Percentiles rank a stretch among this genome's conserved stretches.
phyloP scores from a whole-genome alignment of 2,329 filamentous ascomycete species.

The Fusarium sp. region DNA sequence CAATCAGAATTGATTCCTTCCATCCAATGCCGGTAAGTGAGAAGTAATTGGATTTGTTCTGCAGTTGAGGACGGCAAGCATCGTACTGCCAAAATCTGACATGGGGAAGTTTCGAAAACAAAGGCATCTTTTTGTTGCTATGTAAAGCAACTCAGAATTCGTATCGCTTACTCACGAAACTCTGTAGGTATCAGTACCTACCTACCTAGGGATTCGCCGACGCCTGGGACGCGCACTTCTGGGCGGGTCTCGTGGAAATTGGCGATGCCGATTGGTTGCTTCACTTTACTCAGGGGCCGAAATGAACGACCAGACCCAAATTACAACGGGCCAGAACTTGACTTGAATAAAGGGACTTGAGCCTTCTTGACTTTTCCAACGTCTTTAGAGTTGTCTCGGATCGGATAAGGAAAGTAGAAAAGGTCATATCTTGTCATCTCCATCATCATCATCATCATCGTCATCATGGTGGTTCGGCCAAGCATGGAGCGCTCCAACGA shows the following conservation, averaged over 20 bases:
- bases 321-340: conserved; percentile 24
- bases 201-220: conserved; percentile 18
- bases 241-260: conserved; percentile 14
- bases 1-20: conserved; percentile 15
- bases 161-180: too few relatives aligned
- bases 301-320: conserved; percentile 20
- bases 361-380: conserved; percentile 9
- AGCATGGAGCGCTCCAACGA: conserved; percentile 40
- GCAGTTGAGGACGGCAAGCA: not conserved
- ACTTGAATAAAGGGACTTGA: conserved; percentile 15
- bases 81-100: not conserved
- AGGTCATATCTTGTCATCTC: not conserved
- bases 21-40: conserved; percentile 9
- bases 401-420: not conserved
- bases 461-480: conserved; percentile 34
- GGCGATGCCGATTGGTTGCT: conserved; percentile 9
- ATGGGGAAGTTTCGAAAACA: not conserved
- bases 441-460: not conserved
- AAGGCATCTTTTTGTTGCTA: not conserved
- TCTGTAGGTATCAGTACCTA: not conserved
- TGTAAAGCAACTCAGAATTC: too few relatives aligned
- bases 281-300: conserved; percentile 27
- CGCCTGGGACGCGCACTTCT: conserved; percentile 24
- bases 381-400: conserved; percentile 12
- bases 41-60: not conserved